A percentile compares a stretch with the other conserved stretches of the same genome.
Conservation (phyloP, 2,329 filamentous ascomycete species). For the Alternaria panax region DNA sequence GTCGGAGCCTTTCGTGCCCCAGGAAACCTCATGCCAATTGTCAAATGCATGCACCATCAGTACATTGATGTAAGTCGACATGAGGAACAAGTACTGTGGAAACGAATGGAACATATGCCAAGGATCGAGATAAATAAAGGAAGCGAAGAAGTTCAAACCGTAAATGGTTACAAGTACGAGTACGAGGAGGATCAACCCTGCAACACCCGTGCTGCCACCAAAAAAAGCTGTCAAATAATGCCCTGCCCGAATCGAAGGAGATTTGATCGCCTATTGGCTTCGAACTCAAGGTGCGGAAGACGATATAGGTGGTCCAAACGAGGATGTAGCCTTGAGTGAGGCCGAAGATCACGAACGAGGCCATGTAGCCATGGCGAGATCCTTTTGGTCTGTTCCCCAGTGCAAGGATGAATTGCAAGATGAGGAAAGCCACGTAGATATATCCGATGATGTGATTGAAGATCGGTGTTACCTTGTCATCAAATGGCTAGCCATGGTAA, state of each 20-base stretch:
- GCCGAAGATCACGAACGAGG: slow-evolving; percentile 86
- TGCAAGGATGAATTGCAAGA: slow-evolving; percentile 95
- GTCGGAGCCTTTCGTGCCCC: slow-evolving; percentile 99
- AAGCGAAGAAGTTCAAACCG: slow-evolving; percentile 94
- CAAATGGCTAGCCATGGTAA: slow-evolving; percentile 82
- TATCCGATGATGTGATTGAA: slow-evolving; percentile 93
- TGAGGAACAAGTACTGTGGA: slow-evolving; percentile 89
- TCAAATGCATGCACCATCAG: slow-evolving; percentile 99
- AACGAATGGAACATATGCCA: slow-evolving; percentile 99
- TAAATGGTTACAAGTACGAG: slow-evolving; percentile 93
- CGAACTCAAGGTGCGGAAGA: slow-evolving; percentile 81
- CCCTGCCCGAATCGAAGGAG: background rate
- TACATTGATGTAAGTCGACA: slow-evolving; percentile 98
- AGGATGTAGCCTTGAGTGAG: slow-evolving; percentile 91
- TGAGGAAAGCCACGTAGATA: slow-evolving; percentile 86
- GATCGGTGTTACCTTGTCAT: slow-evolving; percentile 82
- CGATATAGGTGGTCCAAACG: slow-evolving; percentile 85
- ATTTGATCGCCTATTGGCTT: slow-evolving; percentile 51
- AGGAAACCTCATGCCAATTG: slow-evolving; percentile 99
- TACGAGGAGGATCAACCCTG: slow-evolving; percentile 93
- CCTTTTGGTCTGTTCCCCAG: slow-evolving; percentile 96
- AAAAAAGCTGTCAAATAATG: slow-evolving; percentile 25
- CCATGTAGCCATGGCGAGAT: slow-evolving; percentile 89
- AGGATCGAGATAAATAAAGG: slow-evolving; percentile 96
- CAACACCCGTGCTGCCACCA: slow-evolving; percentile 69